Conservation (phyloP, 139 green algal species). For the Eudorina sp. region DNA sequence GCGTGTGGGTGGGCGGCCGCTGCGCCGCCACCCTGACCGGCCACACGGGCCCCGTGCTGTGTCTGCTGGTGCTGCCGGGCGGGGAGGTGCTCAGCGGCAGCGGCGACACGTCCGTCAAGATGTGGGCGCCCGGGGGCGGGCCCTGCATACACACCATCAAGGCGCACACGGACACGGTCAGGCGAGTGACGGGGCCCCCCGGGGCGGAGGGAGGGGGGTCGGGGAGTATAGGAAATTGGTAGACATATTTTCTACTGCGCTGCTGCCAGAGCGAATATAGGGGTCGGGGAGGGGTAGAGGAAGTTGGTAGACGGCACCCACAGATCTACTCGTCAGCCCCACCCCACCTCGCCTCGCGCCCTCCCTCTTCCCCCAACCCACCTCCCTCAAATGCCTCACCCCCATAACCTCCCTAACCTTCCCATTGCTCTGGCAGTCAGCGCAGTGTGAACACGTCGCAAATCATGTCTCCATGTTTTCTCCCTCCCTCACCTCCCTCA, state of each 20-base stretch:
- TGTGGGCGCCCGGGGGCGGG: conserved; percentile 52
- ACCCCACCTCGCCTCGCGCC: too few species aligned
- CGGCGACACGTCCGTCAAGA: conserved; percentile 76
- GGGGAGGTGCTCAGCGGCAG: conserved; percentile 85
- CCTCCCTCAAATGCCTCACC: too few species aligned
- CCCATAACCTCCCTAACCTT: too few species aligned
- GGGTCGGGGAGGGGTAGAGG: background rate
- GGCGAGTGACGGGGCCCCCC: conserved; percentile 50
- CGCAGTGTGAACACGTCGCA: too few species aligned
- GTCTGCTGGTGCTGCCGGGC: conserved; percentile 70
- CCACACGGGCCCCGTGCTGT: conserved; percentile 88
- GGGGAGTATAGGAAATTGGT: background rate
- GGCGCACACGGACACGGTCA: conserved; percentile 90
- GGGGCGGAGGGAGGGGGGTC: background rate
- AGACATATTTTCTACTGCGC: too few species aligned
- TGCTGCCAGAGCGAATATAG: too few species aligned
- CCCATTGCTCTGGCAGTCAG: too few species aligned
- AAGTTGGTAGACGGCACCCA: too few species aligned
- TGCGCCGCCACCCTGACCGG: conserved; percentile 59
- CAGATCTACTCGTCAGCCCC: too few species aligned
- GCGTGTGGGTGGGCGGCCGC: conserved; percentile 78
- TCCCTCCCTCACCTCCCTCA: too few species aligned
- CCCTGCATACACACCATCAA: conserved; percentile 74
- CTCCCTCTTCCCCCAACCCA: too few species aligned
- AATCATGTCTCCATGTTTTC: too few species aligned